Evolutionary conservation across 805 yeast species (phyloP), one percentile per base, ranked within the genome.

Genomic region (Kuraishia floccosa): DNA sequence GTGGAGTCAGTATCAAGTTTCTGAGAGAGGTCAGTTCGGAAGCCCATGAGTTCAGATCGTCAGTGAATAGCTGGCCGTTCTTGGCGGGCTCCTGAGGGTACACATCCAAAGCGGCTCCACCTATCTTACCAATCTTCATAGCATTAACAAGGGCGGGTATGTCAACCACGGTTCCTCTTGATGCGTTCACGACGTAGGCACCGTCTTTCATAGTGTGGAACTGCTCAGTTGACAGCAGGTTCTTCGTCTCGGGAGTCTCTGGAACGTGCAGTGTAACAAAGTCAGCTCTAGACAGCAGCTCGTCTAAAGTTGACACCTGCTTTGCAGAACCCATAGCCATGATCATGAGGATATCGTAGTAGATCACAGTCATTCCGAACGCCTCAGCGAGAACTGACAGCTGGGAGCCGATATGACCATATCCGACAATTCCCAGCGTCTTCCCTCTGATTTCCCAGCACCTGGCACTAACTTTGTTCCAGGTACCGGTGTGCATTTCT

Each of bases 391-490:
- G 65, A 8, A 91, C 98, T 6, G 95, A 82, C 54, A 91, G 76
- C 64, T 91, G 98, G 30, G 97, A 65, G 47, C 98, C 98, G 63
- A 91, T 91, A 59, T 91, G 98, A 47, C 98, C 98, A 51, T 91
- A 91, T 45, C 98, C 98, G 24, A 91, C 69, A 49, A 91, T 91
- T 39, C 98, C 98, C 47, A 91, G 68, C 30, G 98, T 89, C 61
- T 91, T 91, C 44, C 98, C 98, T 65, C 98, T 82, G 45, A 91
- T 87, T 64, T 91, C 98, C 97, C 97, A 91, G 65, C 98, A 91
- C 58, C 73, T 86, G 43, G 84, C 69, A 48, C 82, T 68, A 46
- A 89, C 96, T 65, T 91, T 91, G 68, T 91, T 91, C 98, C 98
- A 91, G 39, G 89, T 77, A 42, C 96, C 96, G 33, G 89, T 72